These are phyloP conservation scores for Lodderomyces margitis DNA, from an alignment of 1,139 yeast species.

Conservation along the genomic window DNA sequence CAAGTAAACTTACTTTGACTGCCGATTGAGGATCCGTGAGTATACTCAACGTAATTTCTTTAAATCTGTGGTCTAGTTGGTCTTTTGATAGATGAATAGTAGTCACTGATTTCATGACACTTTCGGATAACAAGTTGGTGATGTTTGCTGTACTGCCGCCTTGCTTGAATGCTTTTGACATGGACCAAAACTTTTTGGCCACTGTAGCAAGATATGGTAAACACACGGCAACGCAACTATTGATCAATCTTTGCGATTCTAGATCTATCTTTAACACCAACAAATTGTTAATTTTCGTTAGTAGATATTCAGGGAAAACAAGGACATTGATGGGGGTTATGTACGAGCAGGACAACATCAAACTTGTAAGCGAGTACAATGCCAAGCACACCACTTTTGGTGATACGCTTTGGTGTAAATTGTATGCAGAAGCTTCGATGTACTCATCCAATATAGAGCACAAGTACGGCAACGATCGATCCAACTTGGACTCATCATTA, in stretches of 20 bases:
- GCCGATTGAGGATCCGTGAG: slow-evolving; percentile 66
- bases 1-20: slow-evolving; percentile 69
- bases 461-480: slow-evolving; percentile 79
- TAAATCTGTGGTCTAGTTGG: slow-evolving; percentile 47
- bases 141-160: slow-evolving; percentile 21
- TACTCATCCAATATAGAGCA: slow-evolving; percentile 48
- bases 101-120: slow-evolving; percentile 12
- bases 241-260: slow-evolving; percentile 20
- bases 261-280: slow-evolving; percentile 20
- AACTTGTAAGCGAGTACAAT: slow-evolving; percentile 55
- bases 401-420: slow-evolving; percentile 14
- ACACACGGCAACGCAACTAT: slow-evolving; percentile 56
- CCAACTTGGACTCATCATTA: slow-evolving; percentile 81
- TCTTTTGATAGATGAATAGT: slow-evolving; percentile 25
- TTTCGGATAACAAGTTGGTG: slow-evolving; percentile 9
- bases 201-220: slow-evolving; percentile 66
- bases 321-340: slow-evolving; percentile 74
- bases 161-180: slow-evolving; percentile 56
- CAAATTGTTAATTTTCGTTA: slow-evolving; percentile 63
- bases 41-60: slow-evolving; percentile 59
- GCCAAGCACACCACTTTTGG: slow-evolving; percentile 59
- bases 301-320: slow-evolving; percentile 75
- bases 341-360: slow-evolving; percentile 61
- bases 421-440: slow-evolving; percentile 20
- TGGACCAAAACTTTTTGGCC: slow-evolving; percentile 62